These are phyloP conservation scores for Ensete glaucum DNA, from an alignment of 176 grass and related monocot species.

Conservation along the genomic window DNA sequence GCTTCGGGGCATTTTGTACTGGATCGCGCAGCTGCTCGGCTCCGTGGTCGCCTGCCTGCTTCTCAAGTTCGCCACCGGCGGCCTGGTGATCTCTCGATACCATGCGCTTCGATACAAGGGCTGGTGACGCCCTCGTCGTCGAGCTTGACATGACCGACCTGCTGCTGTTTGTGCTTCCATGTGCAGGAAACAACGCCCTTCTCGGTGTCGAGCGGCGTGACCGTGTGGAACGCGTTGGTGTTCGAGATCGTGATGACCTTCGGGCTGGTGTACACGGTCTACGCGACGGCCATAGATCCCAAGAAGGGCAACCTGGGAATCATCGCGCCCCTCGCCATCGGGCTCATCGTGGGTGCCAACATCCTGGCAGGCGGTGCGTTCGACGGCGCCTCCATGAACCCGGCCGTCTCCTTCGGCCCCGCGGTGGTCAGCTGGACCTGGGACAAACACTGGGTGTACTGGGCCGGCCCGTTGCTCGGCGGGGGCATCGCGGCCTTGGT, in stretches of 20 bases:
- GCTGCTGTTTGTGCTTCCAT: neutral
- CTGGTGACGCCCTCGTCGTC: no score
- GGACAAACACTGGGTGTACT: slow-evolving; percentile 72
- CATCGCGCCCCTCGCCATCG: slow-evolving; percentile 62
- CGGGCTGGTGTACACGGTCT: slow-evolving; percentile 79
- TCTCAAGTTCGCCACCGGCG: slow-evolving; percentile 56
- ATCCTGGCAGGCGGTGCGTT: slow-evolving; percentile 69
- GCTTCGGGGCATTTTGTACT: slow-evolving; percentile 49
- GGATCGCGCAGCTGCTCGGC: slow-evolving; percentile 71
- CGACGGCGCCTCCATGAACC: slow-evolving; percentile 78
- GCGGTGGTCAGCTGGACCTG: slow-evolving; percentile 61
- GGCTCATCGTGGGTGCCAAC: slow-evolving; percentile 82
- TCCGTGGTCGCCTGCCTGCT: slow-evolving; percentile 70
- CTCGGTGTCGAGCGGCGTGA: slow-evolving; percentile 45
- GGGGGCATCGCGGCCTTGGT: slow-evolving; percentile 58
- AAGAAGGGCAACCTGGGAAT: slow-evolving; percentile 48
- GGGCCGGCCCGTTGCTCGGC: slow-evolving; percentile 56
- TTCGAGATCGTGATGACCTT: slow-evolving; percentile 81
- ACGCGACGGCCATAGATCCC: slow-evolving; percentile 63
- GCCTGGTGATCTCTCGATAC: slow-evolving; percentile 13
- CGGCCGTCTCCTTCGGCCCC: slow-evolving; percentile 60
- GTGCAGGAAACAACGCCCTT: slow-evolving; percentile 39
- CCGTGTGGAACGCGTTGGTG: slow-evolving; percentile 51
- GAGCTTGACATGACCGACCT: neutral
- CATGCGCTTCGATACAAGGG: no score